Base-by-base conservation (phyloP, 2,329 filamentous ascomycete species). In the Fusarium denticulatum region DNA sequence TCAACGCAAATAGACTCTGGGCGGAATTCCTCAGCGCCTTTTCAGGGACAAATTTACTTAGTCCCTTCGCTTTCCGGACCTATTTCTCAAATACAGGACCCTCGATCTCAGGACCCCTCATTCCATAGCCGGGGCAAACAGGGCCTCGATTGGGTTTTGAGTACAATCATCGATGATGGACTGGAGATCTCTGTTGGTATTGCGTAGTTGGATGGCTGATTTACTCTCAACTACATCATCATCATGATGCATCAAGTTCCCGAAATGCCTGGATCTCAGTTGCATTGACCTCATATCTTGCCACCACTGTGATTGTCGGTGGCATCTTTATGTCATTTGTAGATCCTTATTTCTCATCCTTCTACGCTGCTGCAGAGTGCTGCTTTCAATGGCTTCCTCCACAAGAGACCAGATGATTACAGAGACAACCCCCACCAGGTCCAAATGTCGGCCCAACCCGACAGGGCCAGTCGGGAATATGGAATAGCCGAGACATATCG, bases 211-310 rank as follows among this genome's bases (percentile, higher is more conserved):
- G 15, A 8, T 16, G 32, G 8, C 1, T 1, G 13, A 42, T 26
- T 49, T 45, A 13, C n/a, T 14, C 24, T 52, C 28, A n/a, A 34
- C 39, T 47, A 46, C 65, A 69, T 69, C 67, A 58, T 56, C 20
- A 47, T 37, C 7, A 36, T 22, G 4, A 5, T 24, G 5, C 18
- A n/a, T 16, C 37, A 36, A 7, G 9, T 26, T 30, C 34, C 24
- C 11, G 7, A 37, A n/a, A 6, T 7, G 5, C 10, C 34, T 20
- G 5, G 11, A 13, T 24, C 20, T 36, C 3, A 34, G 4, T 15
- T 24, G 13, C 8, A 30, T 34, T 34, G 26, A 67, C 28, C 18
- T 46, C 24, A 52, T 16, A 15, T 22, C 14, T 69, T 34, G 65
- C 65, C 64, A 52, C 45, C 22, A 3, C 15, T 15, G 8, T 36